Evolutionary conservation across 148 eudicot species (phyloP).

Genomic region (Camellia japonica): DNA sequence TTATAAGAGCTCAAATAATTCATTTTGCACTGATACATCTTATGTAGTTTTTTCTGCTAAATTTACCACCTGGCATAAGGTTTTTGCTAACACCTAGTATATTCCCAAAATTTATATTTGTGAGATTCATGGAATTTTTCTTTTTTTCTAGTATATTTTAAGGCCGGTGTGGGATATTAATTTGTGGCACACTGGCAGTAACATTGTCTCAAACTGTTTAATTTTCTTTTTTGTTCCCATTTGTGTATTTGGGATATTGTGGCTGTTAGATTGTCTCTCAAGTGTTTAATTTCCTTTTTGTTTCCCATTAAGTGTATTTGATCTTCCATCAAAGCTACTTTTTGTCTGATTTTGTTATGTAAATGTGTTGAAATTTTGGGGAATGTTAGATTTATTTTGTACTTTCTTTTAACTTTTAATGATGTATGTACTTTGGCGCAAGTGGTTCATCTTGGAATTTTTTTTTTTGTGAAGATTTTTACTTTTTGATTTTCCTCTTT

Average conservation of each 20-base stretch:
- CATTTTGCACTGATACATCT: too few species aligned
- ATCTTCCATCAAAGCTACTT: too few species aligned
- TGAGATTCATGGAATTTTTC: background rate
- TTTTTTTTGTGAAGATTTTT: background rate
- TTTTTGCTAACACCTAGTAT: background rate
- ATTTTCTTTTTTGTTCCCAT: background rate
- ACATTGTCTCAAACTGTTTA: background rate
- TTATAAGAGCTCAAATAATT: background rate
- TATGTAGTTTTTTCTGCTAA: too few species aligned
- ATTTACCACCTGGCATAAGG: background rate
- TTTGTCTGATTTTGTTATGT: too few species aligned
- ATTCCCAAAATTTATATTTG: background rate
- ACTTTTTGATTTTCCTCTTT: background rate
- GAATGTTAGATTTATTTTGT: too few species aligned
- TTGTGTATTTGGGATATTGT: too few species aligned
- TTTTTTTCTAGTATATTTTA: background rate
- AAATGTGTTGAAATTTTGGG: too few species aligned
- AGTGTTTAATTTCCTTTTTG: too few species aligned
- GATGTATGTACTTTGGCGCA: too few species aligned
- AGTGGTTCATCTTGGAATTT: background rate
- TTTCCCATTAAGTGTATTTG: too few species aligned
- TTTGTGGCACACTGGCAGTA: background rate
- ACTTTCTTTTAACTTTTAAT: too few species aligned
- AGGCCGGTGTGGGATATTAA: background rate
- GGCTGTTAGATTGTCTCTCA: too few species aligned